Conservation (phyloP, 2,329 filamentous ascomycete species). For the Dothistroma pini region DNA sequence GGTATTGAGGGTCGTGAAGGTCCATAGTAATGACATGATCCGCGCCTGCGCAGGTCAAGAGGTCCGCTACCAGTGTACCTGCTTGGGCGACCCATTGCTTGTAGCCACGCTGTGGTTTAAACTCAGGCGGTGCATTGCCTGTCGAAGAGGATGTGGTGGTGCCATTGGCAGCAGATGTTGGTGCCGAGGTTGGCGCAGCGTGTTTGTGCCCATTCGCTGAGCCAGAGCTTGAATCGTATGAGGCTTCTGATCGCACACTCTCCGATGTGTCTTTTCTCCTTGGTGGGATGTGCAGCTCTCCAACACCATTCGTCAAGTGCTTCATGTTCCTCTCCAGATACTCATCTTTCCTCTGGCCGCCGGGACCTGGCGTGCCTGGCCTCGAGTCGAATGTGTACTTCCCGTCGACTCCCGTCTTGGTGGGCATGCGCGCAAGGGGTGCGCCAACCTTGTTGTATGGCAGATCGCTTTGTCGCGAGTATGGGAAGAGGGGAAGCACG, state of each 20-base stretch:
- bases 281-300: conserved; percentile 24
- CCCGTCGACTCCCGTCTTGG: conserved; percentile 52
- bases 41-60: conserved; percentile 90
- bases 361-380: conserved; percentile 76
- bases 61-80: conserved; percentile 87
- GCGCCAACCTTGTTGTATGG: conserved; percentile 96
- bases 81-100: conserved; percentile 99
- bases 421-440: conserved; percentile 69
- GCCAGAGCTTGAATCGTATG: conserved; percentile 8
- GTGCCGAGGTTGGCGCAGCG: conserved; percentile 13
- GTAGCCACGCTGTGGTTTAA: conserved; percentile 85
- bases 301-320: conserved; percentile 51
- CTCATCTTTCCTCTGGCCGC: conserved; percentile 44
- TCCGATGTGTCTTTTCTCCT: conserved; percentile 32
- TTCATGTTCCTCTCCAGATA: conserved; percentile 65
- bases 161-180: conserved; percentile 35
- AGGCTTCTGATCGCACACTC: conserved; percentile 30
- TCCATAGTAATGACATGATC: conserved; percentile 99
- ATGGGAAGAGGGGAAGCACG: conserved; percentile 92
- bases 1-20: conserved; percentile 91
- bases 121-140: conserved; percentile 54
- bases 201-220: conserved; percentile 10
- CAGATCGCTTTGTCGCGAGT: conserved; percentile 92
- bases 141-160: conserved; percentile 29
- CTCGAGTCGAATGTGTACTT: conserved; percentile 90